A percentile compares a stretch with the other conserved stretches of the same genome.
Evolutionary conservation across 495 filamentous ascomycete species (phyloP).

Genomic region (Aspergillus sparsus): DNA sequence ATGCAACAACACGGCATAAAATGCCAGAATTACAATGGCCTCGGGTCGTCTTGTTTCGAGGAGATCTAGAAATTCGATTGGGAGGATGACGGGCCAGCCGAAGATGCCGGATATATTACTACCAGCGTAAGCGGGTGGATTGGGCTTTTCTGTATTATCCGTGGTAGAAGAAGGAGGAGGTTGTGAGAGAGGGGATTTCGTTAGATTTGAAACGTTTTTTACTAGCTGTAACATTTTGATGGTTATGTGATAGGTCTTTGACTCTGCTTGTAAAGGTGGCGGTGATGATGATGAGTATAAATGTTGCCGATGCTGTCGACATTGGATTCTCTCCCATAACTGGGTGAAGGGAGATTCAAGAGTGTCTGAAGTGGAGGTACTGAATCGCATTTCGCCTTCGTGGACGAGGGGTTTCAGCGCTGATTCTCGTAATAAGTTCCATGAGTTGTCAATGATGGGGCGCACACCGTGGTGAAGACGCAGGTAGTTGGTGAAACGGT

Average conservation of each 20-base stretch:
- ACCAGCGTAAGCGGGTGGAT: background rate
- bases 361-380: background rate
- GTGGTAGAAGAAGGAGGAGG: background rate
- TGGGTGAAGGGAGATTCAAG: slow-evolving; percentile 5
- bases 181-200: background rate
- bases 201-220: background rate
- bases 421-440: slow-evolving; percentile 24
- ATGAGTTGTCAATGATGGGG: slow-evolving; percentile 29
- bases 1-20: slow-evolving; percentile 42
- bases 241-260: background rate
- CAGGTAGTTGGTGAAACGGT: slow-evolving; percentile 42
- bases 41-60: slow-evolving; percentile 35
- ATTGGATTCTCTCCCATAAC: slow-evolving; percentile 17
- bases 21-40: slow-evolving; percentile 45
- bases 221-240: background rate
- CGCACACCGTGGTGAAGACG: slow-evolving; percentile 48
- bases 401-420: slow-evolving; percentile 20
- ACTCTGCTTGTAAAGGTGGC: no score
- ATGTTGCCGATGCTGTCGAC: background rate
- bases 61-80: slow-evolving; percentile 33
- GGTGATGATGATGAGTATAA: no score
- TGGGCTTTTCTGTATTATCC: no score
- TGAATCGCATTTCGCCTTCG: background rate
- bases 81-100: slow-evolving; percentile 37
- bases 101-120: slow-evolving; percentile 21